phyloP scores from a whole-genome alignment of 1,284 basidiomycete genomes.

The Moniliophthora roreri region DNA sequence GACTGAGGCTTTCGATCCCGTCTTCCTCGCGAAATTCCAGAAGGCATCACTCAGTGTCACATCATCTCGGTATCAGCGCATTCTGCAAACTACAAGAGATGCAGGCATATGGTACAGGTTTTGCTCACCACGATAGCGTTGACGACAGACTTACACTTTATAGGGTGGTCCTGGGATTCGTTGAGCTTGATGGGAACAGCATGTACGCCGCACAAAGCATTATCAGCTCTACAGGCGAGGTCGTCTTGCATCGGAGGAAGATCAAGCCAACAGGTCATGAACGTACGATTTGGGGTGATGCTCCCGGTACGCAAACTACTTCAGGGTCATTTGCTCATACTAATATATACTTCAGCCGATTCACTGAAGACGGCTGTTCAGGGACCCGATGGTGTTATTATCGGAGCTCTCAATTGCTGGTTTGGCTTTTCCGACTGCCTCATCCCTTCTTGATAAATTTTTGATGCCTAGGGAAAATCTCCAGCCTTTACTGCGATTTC shows the following conservation, averaged over 20 bases:
- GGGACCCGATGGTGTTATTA: conserved; percentile 13
- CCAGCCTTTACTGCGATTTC: conserved; percentile 19
- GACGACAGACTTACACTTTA: not conserved
- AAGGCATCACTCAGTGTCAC: conserved; percentile 41
- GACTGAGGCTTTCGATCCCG: conserved; percentile 87
- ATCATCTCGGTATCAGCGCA: conserved; percentile 15
- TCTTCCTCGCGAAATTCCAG: conserved; percentile 98
- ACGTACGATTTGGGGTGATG: conserved; percentile 23
- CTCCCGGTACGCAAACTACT: conserved; percentile 11
- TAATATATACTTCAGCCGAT: conserved; percentile 7
- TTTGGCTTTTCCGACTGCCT: conserved; percentile 6
- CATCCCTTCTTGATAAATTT: no score
- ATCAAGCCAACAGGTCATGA: conserved; percentile 21
- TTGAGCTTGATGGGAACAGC: conserved; percentile 16
- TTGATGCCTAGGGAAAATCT: conserved; percentile 23
- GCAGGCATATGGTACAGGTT: conserved; percentile 17
- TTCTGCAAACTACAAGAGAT: conserved; percentile 14
- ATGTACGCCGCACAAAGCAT: conserved; percentile 21
- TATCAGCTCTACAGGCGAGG: conserved; percentile 16
- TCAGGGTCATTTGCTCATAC: not conserved
- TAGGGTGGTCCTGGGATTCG: conserved; percentile 21
- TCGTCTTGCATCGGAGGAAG: conserved; percentile 21
- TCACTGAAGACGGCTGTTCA: conserved; percentile 17
- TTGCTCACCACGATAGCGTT: no score
- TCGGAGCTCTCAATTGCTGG: conserved; percentile 19